Percentiles rank a stretch among this genome's conserved stretches.
Conservation (phyloP, 1,284 basidiomycete genomes). For the Amylostereum areolatum region DNA sequence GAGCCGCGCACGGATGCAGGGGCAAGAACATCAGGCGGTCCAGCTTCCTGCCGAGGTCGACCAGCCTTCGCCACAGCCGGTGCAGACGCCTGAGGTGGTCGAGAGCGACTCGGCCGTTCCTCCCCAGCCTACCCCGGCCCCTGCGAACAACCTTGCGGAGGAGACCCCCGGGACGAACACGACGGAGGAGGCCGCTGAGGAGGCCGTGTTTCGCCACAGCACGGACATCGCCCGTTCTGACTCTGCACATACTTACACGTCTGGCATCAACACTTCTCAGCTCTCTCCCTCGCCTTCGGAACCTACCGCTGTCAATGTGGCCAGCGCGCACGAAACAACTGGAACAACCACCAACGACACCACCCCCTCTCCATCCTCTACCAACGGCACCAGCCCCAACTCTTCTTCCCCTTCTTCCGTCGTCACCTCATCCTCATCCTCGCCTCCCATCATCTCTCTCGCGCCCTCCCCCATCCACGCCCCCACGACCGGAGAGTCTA, state of each 20-base stretch:
- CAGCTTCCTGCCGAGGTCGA: slow-evolving; percentile 16
- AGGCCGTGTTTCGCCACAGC: slow-evolving; percentile 6
- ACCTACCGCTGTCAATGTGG: neutral
- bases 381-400: slow-evolving; percentile 4
- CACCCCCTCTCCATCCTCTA: neutral
- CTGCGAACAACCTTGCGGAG: neutral
- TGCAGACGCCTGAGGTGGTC: slow-evolving; percentile 5
- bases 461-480: slow-evolving; percentile 20
- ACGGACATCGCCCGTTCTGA: slow-evolving; percentile 6
- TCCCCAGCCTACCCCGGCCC: neutral
- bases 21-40: slow-evolving; percentile 14
- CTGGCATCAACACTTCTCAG: neutral
- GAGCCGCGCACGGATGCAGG: slow-evolving; percentile 35
- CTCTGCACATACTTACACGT: neutral
- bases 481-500: slow-evolving; percentile 65
- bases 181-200: neutral
- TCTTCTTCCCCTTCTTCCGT: slow-evolving; percentile 7
- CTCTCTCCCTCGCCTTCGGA: neutral
- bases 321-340: slow-evolving; percentile 1
- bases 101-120: neutral
- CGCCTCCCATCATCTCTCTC: slow-evolving; percentile 8
- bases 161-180: neutral
- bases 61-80: slow-evolving; percentile 16
- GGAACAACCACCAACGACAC: slow-evolving; percentile 1
- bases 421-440: slow-evolving; percentile 9